A percentile compares a stretch with the other conserved stretches of the same genome.
phyloP scores from a whole-genome alignment of 2,329 filamentous ascomycete species.

The Microcyclospora tardicrescens region DNA sequence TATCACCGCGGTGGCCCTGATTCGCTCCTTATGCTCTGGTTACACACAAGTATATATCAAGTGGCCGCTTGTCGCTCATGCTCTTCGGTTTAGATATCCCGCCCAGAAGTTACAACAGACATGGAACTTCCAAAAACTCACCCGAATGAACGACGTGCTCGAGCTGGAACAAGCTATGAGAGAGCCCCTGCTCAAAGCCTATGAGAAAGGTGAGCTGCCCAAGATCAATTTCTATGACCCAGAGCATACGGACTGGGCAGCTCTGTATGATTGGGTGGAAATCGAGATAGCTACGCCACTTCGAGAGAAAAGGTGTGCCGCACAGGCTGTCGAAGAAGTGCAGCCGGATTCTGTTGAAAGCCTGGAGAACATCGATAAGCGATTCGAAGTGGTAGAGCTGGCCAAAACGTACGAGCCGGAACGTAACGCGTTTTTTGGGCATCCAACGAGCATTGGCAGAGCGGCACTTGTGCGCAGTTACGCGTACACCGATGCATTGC shows the following conservation, averaged over 20 bases:
- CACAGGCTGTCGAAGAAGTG: background rate
- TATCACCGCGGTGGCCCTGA: slow-evolving; percentile 20
- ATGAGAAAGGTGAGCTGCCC: slow-evolving; percentile 48
- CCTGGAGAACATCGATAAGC: slow-evolving; percentile 2
- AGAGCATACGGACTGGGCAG: slow-evolving; percentile 54
- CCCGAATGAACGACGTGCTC: slow-evolving; percentile 20
- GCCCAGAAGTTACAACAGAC: slow-evolving; percentile 26
- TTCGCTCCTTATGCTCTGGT: slow-evolving; percentile 23
- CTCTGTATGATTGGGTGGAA: slow-evolving; percentile 54
- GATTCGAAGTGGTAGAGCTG: slow-evolving; percentile 7
- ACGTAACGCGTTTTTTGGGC: slow-evolving; percentile 10
- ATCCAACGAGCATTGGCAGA: slow-evolving; percentile 9
- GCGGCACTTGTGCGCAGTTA: background rate
- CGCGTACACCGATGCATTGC: slow-evolving; percentile 6
- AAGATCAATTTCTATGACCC: slow-evolving; percentile 51
- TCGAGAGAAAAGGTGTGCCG: too few species aligned
- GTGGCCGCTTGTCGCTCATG: slow-evolving; percentile 30
- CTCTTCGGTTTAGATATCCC: slow-evolving; percentile 25
- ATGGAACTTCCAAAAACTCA: slow-evolving; percentile 21
- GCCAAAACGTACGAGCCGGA: slow-evolving; percentile 6
- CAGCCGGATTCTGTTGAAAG: background rate
- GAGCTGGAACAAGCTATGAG: slow-evolving; percentile 52
- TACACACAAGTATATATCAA: slow-evolving; percentile 23
- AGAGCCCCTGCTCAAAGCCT: slow-evolving; percentile 51
- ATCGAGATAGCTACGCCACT: slow-evolving; percentile 21